Conservation (phyloP, 176 grass and related monocot genomes). For the Pharus latifolius region DNA sequence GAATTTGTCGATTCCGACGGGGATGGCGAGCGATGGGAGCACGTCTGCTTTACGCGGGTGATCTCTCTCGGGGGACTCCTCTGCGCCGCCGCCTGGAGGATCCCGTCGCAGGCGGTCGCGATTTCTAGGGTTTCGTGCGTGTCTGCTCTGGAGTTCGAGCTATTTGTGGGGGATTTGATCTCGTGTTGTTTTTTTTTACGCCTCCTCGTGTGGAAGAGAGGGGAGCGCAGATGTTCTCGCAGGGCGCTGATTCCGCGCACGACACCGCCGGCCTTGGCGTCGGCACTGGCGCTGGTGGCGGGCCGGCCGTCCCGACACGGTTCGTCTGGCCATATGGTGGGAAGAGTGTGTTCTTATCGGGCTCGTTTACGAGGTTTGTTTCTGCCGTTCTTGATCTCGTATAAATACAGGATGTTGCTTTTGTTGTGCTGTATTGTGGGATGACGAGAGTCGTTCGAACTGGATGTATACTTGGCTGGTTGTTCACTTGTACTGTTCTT, state of each 20-base stretch:
- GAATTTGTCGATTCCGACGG: conserved; percentile 11
- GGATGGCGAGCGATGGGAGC: conserved; percentile 7
- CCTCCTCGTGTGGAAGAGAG: background rate
- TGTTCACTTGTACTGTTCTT: background rate
- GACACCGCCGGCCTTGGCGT: conserved; percentile 35
- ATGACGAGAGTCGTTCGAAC: background rate
- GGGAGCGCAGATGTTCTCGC: conserved; percentile 54
- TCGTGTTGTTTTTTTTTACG: background rate
- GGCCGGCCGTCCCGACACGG: conserved; percentile 28
- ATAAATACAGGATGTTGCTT: background rate
- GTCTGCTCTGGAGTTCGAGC: background rate
- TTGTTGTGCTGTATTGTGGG: background rate
- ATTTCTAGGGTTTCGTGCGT: conserved; percentile 46
- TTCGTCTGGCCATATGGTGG: conserved; percentile 94
- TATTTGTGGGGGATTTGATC: conserved; percentile 4
- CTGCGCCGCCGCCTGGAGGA: conserved; percentile 43
- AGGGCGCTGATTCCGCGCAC: conserved; percentile 47
- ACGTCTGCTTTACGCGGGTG: conserved; percentile 24
- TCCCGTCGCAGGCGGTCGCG: conserved; percentile 44
- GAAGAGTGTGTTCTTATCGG: conserved; percentile 69
- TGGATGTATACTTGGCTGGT: background rate
- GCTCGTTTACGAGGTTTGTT: conserved; percentile 66
- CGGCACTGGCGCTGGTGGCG: conserved; percentile 8
- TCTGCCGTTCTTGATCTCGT: background rate
- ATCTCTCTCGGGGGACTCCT: conserved; percentile 54